These are phyloP conservation scores for Naematelia encephala DNA, from an alignment of 768 basidiomycete genomes.

Conservation along the genomic window DNA sequence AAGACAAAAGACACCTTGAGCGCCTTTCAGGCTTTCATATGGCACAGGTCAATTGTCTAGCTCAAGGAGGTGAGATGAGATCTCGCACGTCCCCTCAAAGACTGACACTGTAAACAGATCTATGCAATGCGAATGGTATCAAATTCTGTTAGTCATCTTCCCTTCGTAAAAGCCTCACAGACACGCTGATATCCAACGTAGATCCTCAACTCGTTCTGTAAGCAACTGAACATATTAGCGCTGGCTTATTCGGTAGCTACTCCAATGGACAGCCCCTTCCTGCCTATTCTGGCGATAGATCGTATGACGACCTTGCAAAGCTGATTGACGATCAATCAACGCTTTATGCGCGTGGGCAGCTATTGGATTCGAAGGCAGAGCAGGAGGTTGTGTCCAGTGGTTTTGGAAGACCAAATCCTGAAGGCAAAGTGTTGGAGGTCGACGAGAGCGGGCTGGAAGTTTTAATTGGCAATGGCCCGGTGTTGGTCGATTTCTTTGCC, in stretches of 20 bases:
- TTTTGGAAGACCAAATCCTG: conserved; percentile 48
- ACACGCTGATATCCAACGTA: conserved; percentile 3
- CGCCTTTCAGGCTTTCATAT: conserved; percentile 58
- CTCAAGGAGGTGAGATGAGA: conserved; percentile 61
- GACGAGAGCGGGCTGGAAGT: conserved; percentile 42
- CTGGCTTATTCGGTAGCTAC: conserved; percentile 30
- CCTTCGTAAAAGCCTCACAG: not conserved
- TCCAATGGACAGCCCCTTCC: conserved; percentile 63
- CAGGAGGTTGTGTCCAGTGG: conserved; percentile 14
- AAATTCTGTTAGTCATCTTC: conserved; percentile 55
- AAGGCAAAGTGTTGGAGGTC: conserved; percentile 53
- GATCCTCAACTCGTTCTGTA: conserved; percentile 74
- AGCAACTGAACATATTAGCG: conserved; percentile 4
- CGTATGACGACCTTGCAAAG: conserved; percentile 57
- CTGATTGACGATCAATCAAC: conserved; percentile 58
- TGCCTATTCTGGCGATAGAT: conserved; percentile 59
- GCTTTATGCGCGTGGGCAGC: conserved; percentile 27
- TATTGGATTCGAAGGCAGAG: conserved; percentile 12
- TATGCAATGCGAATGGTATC: conserved; percentile 69
- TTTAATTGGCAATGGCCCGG: conserved; percentile 55
- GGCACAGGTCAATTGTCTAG: conserved; percentile 76
- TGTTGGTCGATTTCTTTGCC: conserved; percentile 79
- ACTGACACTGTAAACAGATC: conserved; percentile 57
- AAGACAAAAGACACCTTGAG: conserved; percentile 54
- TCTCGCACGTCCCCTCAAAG: conserved; percentile 36